A percentile compares a stretch with the other conserved stretches of the same genome.
These are phyloP conservation scores for Cladosporium halotolerans DNA, from an alignment of 2,329 filamentous ascomycete genomes.

Conservation along the genomic window DNA sequence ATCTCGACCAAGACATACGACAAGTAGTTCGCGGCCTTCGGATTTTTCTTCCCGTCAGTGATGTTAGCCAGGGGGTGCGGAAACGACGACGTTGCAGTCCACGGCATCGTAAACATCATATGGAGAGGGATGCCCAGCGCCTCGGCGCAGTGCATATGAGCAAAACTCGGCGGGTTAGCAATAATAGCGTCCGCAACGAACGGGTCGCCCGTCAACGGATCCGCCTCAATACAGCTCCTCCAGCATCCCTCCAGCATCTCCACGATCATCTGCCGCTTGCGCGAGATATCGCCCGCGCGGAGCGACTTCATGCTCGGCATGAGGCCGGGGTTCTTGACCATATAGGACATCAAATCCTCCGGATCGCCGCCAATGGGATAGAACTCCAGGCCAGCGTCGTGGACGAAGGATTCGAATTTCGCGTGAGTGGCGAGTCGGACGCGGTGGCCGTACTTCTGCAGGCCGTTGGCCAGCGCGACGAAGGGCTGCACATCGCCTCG, in stretches of 20 bases:
- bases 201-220: conserved; percentile 50
- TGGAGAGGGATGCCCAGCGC: conserved; percentile 70
- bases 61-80: conserved; percentile 73
- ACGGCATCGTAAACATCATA: conserved; percentile 55
- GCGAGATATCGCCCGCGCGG: conserved; percentile 65
- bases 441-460: conserved; percentile 63
- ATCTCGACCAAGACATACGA: conserved; percentile 74
- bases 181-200: conserved; percentile 77
- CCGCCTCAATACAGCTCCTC: conserved; percentile 68
- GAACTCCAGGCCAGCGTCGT: conserved; percentile 67
- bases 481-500: conserved; percentile 73
- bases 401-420: conserved; percentile 62
- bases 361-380: conserved; percentile 76
- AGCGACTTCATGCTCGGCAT: conserved; percentile 69
- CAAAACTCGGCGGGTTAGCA: conserved; percentile 73
- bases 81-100: conserved; percentile 67
- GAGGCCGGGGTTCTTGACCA: conserved; percentile 77
- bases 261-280: conserved; percentile 62
- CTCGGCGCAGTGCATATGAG: conserved; percentile 74
- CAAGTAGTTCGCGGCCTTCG: conserved; percentile 71
- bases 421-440: conserved; percentile 68
- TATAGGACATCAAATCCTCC: conserved; percentile 77
- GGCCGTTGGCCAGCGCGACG: conserved; percentile 59
- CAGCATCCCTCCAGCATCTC: conserved; percentile 82
- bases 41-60: conserved; percentile 64